phyloP scores from a whole-genome alignment of 1,139 yeast genomes.

The Suhomyces anneliseae region DNA sequence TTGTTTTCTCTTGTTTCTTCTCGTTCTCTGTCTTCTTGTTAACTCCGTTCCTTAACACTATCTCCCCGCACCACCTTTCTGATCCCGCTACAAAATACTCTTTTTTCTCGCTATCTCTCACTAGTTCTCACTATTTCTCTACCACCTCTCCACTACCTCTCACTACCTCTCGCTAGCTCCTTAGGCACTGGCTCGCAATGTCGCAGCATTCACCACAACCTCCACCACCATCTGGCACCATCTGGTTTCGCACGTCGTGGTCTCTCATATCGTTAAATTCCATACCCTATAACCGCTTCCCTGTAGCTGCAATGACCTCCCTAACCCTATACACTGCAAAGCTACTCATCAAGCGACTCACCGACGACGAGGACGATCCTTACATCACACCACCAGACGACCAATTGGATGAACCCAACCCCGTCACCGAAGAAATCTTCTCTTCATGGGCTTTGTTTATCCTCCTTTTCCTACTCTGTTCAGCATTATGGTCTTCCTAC shows the following conservation, averaged over 20 bases:
- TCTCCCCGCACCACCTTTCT: too few species aligned
- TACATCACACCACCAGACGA: constrained; percentile 56
- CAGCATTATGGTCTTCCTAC: constrained; percentile 94
- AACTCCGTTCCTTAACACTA: too few species aligned
- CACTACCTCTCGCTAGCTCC: too few species aligned
- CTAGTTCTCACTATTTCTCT: not conserved
- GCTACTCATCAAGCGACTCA: constrained; percentile 31
- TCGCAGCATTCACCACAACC: too few species aligned
- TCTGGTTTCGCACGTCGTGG: not conserved
- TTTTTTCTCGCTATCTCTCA: not conserved
- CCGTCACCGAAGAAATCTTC: constrained; percentile 93
- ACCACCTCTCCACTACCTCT: too few species aligned
- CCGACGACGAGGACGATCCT: constrained; percentile 41
- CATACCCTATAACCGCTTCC: constrained; percentile 1
- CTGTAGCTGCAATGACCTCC: not conserved
- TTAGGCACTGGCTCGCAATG: too few species aligned
- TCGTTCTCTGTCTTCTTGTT: too few species aligned
- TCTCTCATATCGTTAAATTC: not conserved
- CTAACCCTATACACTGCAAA: constrained; percentile 29
- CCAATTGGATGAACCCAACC: constrained; percentile 65
- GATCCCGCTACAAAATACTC: too few species aligned
- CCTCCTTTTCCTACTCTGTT: constrained; percentile 71
- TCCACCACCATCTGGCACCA: not conserved
- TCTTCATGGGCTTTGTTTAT: constrained; percentile 97
- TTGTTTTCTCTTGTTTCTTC: too few species aligned